Evolutionary conservation across 768 basidiomycete species (phyloP).

Genomic region (Lactarius psammicola): DNA sequence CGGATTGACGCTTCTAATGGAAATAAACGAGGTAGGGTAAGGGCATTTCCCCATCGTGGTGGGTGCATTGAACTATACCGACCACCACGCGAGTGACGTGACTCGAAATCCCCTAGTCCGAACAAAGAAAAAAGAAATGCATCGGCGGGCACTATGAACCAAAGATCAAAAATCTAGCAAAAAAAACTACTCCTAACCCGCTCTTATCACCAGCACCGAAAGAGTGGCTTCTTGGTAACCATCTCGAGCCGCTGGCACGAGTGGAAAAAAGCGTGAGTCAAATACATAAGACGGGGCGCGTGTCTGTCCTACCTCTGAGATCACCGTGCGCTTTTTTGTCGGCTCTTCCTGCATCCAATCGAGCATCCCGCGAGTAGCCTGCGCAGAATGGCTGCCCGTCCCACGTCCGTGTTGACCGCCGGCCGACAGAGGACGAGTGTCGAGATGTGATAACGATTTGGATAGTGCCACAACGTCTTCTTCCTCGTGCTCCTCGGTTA

Average conservation of each 20-base stretch:
- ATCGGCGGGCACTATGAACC: not conserved
- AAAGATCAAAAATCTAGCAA: not conserved
- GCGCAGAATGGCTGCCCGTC: conserved; percentile 36
- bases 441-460: conserved; percentile 71
- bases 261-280: not conserved
- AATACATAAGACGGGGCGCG: not conserved
- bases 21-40: not conserved
- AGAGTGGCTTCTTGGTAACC: conserved; percentile 63
- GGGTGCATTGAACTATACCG: not conserved
- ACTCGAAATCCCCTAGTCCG: not conserved
- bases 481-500: conserved; percentile 43
- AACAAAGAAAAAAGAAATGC: conserved; percentile 7
- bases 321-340: conserved; percentile 54
- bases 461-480: conserved; percentile 80
- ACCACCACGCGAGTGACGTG: not conserved
- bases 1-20: not conserved
- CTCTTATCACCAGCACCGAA: conserved; percentile 61
- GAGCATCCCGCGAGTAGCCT: conserved; percentile 37
- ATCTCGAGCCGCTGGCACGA: conserved; percentile 64
- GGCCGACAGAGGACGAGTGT: conserved; percentile 42
- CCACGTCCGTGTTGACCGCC: conserved; percentile 36
- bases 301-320: conserved; percentile 58
- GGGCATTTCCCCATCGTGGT: not conserved
- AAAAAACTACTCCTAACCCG: conserved; percentile 15
- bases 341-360: conserved; percentile 48